Evolutionary conservation across 768 basidiomycete species (phyloP).

Genomic region (Macrolepiota dolichaula): DNA sequence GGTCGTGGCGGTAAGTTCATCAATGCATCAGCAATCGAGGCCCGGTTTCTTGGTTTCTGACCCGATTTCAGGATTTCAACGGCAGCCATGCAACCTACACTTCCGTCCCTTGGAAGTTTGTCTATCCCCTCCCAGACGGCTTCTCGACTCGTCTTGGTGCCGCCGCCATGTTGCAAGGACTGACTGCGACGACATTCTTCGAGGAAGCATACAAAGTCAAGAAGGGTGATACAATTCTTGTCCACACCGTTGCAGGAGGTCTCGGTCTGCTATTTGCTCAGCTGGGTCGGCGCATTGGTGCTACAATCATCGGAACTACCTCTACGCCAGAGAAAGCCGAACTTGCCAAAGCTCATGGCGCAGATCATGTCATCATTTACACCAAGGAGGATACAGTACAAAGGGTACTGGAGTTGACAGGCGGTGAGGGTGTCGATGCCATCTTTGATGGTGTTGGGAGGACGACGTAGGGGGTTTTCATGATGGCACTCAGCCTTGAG

Average conservation of each 20-base stretch:
- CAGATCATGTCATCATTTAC: slow-evolving; percentile 85
- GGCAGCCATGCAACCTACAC: slow-evolving; percentile 71
- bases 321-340: slow-evolving; percentile 82
- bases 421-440: slow-evolving; percentile 79
- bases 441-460: slow-evolving; percentile 97
- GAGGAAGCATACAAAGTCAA: slow-evolving; percentile 86
- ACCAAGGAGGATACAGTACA: slow-evolving; percentile 70
- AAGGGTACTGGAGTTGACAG: slow-evolving; percentile 71
- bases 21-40: neutral
- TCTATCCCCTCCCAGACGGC: slow-evolving; percentile 61
- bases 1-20: slow-evolving; percentile 62
- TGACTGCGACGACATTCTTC: slow-evolving; percentile 76
- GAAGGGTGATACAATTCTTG: slow-evolving; percentile 72
- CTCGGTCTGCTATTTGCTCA: slow-evolving; percentile 71
- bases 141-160: slow-evolving; percentile 63
- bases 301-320: slow-evolving; percentile 90
- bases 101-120: slow-evolving; percentile 58
- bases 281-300: slow-evolving; percentile 69
- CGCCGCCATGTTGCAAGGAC: slow-evolving; percentile 65
- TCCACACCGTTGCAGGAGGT: slow-evolving; percentile 93
- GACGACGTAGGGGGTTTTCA: slow-evolving; percentile 67
- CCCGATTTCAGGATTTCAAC: slow-evolving; percentile 33
- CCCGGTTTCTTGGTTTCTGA: neutral
- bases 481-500: neutral
- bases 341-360: slow-evolving; percentile 75